Base-by-base conservation (phyloP, 371 early-diverging fungal genomes). In the Mortierella sp. region DNA sequence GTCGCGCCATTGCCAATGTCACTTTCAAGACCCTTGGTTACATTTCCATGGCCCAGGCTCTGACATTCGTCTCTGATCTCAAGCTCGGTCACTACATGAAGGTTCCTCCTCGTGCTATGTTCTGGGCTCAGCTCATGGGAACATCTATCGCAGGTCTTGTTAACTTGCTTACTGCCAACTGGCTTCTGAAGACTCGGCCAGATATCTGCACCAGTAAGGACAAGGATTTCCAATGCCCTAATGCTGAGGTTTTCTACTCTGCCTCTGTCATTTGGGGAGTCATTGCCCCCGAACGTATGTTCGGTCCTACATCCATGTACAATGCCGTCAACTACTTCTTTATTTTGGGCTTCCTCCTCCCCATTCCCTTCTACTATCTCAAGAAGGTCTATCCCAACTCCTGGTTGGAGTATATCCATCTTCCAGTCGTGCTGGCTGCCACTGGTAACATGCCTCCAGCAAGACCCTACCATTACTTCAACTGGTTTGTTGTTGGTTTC, bases 201-300 rank as follows among this genome's bases (percentile, higher is more conserved):
- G 54, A 59, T 15, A 57, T 72, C 28, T 78, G 78, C 26, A 62
- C 56, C 10, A 29, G 26, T 0, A 37, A n/a, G n/a, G n/a, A 23
- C 60, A 53, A 74, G 64, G 70, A 65, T 59, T 62, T 70, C 43
- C 0, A 22, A n/a, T 57, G 76, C 45, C 72, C 64, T 62, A 58
- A 64, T 62, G 70, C 80, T 61, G 43, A 56, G 56, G 76, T 68
- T 12, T 83, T 85, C 61, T 72, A 84, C 75, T 72, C 76, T 12
- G 83, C 85, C 40, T 72, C 84, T 1, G 83, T 85, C 56, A 74
- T 83, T 34, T 93, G 91, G 93, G 93, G 94, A 43, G 86, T 90
- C 10, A 88, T 94, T 34, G 93, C 92, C 9, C 94, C 95, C 8
- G 57, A 83, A 19, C 83, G 82, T 19, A 89, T 92, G 88, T 94